These are phyloP conservation scores for Phytophthora syringae DNA, from an alignment of 352 stramenopile species.

Conservation along the genomic window DNA sequence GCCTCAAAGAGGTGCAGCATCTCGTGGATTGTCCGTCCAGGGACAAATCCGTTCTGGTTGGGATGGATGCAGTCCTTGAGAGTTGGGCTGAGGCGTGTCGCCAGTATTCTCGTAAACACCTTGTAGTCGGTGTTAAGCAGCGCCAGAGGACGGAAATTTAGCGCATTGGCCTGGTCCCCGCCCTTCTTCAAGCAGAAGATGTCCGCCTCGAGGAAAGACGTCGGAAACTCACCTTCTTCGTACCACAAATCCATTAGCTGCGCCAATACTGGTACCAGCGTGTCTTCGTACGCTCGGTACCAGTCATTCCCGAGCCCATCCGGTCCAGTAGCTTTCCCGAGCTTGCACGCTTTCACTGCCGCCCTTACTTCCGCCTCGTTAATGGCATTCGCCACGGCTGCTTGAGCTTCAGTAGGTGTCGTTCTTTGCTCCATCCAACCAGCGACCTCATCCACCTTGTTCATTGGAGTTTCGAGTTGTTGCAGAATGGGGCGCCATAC, in stretches of 20 bases:
- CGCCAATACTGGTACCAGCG: not conserved
- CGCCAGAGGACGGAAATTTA: slow-evolving; percentile 13
- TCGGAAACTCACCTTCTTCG: not conserved
- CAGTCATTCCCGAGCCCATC: slow-evolving; percentile 10
- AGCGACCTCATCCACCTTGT: not conserved
- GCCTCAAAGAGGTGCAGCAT: not conserved
- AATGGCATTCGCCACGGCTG: not conserved
- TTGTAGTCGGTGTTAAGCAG: not conserved
- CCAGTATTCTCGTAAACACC: not conserved
- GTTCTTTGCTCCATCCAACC: not conserved
- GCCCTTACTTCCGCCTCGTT: not conserved
- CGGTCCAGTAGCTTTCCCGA: slow-evolving; percentile 4
- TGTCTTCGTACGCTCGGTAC: not conserved
- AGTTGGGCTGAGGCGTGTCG: not conserved
- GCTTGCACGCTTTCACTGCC: not conserved
- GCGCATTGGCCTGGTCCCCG: not conserved
- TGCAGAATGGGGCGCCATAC: not conserved
- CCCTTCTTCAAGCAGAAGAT: slow-evolving; percentile 13
- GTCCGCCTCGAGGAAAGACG: not conserved
- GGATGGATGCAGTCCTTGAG: not conserved
- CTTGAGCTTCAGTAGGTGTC: not conserved
- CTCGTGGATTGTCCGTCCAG: not conserved
- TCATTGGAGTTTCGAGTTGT: not conserved
- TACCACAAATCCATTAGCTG: not conserved
- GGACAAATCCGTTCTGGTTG: not conserved